Percentiles rank a stretch among this genome's conserved stretches.
phyloP scores from a whole-genome alignment of 1,284 basidiomycete species.

The Malassezia slooffiae region DNA sequence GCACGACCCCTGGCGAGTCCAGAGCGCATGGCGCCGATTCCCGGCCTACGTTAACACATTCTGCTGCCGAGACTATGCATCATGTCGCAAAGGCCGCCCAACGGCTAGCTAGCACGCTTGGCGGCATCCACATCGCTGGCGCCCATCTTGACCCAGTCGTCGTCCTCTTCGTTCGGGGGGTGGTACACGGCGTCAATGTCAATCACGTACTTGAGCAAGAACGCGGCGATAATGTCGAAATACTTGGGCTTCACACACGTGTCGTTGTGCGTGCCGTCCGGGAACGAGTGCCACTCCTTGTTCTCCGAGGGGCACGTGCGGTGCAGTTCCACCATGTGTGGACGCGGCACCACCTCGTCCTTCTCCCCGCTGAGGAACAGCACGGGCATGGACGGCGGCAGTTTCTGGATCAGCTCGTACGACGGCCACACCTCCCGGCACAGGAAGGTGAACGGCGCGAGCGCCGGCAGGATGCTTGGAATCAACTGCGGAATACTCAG shows the following conservation, averaged over 20 bases:
- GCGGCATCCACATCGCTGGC: no score
- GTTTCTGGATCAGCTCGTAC: slow-evolving; percentile 57
- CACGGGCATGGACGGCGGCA: slow-evolving; percentile 64
- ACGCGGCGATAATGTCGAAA: slow-evolving; percentile 35
- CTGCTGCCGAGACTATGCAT: no score
- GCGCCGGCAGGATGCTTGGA: slow-evolving; percentile 66
- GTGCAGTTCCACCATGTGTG: slow-evolving; percentile 72
- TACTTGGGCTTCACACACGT: slow-evolving; percentile 39
- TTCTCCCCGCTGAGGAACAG: slow-evolving; percentile 66
- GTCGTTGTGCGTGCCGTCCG: slow-evolving; percentile 57
- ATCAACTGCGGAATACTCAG: slow-evolving; percentile 40
- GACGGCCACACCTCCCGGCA: slow-evolving; percentile 85
- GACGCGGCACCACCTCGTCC: slow-evolving; percentile 74
- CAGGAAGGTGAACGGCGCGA: slow-evolving; percentile 66
- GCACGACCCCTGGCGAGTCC: no score
- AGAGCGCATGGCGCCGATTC: no score
- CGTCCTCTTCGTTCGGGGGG: slow-evolving; percentile 1
- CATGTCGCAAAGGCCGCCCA: no score
- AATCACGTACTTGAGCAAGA: slow-evolving; percentile 25
- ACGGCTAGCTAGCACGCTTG: no score
- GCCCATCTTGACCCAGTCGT: no score
- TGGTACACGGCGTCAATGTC: no score
- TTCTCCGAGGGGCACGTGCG: slow-evolving; percentile 51
- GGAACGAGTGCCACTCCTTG: slow-evolving; percentile 51
- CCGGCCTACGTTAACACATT: no score